These are phyloP conservation scores for Penicillium crustosum DNA, from an alignment of 2,329 filamentous ascomycete genomes.

Conservation along the genomic window DNA sequence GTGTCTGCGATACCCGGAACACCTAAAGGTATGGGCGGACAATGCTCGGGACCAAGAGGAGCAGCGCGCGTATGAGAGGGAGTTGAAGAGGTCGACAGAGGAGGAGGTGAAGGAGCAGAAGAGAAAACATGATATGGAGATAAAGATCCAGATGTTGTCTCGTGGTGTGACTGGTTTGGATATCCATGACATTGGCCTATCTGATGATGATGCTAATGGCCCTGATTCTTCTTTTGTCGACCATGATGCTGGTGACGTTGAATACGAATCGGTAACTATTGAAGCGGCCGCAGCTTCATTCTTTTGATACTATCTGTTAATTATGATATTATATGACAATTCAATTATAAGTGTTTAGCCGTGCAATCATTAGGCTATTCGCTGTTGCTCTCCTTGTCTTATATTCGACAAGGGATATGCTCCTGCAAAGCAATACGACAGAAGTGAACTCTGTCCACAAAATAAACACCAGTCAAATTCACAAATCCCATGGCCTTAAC, in stretches of 20 bases:
- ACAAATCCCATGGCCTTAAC: not conserved
- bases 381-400: not conserved
- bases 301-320: not conserved
- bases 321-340: not conserved
- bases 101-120: conserved; percentile 1
- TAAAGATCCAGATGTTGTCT: conserved; percentile 1
- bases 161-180: not conserved
- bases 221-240: not conserved
- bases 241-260: not conserved
- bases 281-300: conserved; percentile 2
- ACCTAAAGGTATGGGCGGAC: conserved; percentile 38
- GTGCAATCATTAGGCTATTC: not conserved
- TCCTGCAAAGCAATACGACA: not conserved
- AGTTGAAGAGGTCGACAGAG: conserved; percentile 2
- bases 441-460: not conserved
- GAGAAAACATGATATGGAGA: conserved; percentile 7
- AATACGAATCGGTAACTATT: not conserved
- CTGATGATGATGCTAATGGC: not conserved
- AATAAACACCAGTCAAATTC: not conserved
- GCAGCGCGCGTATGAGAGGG: not conserved
- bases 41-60: conserved; percentile 4
- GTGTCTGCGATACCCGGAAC: conserved; percentile 43
- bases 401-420: not conserved
- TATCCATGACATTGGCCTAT: not conserved
- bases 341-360: not conserved